Conservation (phyloP, 371 early-diverging fungal species). For the Aphelidium insulamus region DNA sequence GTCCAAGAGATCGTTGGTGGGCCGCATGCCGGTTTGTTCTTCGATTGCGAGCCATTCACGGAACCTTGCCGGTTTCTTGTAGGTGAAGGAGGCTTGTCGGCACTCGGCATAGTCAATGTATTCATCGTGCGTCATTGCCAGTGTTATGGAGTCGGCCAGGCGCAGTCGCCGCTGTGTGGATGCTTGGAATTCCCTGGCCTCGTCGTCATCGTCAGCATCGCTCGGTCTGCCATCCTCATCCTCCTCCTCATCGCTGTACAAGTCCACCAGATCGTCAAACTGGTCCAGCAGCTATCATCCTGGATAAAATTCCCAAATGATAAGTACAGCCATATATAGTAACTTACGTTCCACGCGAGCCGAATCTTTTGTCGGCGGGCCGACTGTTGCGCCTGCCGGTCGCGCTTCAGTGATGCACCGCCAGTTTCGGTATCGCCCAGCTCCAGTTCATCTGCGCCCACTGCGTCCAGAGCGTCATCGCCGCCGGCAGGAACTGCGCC, state of each 20-base stretch:
- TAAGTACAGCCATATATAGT: conserved; percentile 3
- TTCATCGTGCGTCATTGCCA: conserved; percentile 90
- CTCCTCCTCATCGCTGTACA: conserved; percentile 56
- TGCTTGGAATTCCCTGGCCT: conserved; percentile 64
- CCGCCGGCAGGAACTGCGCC: conserved; percentile 20
- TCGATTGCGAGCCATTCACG: conserved; percentile 88
- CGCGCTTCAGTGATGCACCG: conserved; percentile 8
- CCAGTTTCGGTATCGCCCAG: not conserved
- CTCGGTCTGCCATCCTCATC: too few relatives aligned
- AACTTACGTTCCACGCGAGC: not conserved
- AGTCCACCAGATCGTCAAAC: conserved; percentile 43
- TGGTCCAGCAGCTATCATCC: conserved; percentile 71
- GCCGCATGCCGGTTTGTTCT: conserved; percentile 57
- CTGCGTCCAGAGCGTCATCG: conserved; percentile 43
- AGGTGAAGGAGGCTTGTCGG: conserved; percentile 90
- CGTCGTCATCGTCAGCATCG: too few relatives aligned
- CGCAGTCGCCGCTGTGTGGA: conserved; percentile 39
- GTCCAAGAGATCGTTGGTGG: conserved; percentile 86
- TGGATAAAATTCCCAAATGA: not conserved
- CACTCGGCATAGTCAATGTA: conserved; percentile 97
- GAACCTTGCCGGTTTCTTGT: conserved; percentile 80
- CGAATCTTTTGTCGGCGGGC: too few relatives aligned
- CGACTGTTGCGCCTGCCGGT: too few relatives aligned
- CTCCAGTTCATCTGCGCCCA: conserved; percentile 18
- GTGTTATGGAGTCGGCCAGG: conserved; percentile 69